Base-by-base conservation (phyloP, 2,329 filamentous ascomycete genomes). In the Aureobasidium sp. region DNA sequence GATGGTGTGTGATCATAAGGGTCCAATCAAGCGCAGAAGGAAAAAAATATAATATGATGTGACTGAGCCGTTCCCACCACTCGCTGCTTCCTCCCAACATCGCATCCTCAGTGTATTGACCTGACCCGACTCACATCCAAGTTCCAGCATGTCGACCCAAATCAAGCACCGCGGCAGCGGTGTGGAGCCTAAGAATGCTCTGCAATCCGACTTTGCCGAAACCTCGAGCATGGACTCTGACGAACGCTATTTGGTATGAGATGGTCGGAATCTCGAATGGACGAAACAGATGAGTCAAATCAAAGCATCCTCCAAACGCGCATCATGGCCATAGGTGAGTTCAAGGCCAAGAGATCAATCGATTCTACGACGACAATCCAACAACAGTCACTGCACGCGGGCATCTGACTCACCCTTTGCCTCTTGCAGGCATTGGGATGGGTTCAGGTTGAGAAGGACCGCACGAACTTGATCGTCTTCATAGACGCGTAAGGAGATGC, bases 401-500 rank as follows among this genome's bases (percentile, higher is more conserved):
- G 72, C 72, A 71, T 69, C 69, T 66, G 55, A 37, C 48, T 47
- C 44, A 48, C 53, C 15, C 52, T 27, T 44, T 62, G 59, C 41
- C 8, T 52, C 46, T 24, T 48, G 52, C 63, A 66, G 65, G 61
- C 46, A 37, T 46, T 57, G 63, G 64, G 64, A 66, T 64, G 63
- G 63, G 61, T 60, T 64, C 62, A 63, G 71, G 69, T 71, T 74
- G 72, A 74, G 72, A 74, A 71, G 65, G 70, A 63, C 73, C 72
- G 71, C 70, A 71, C 66, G 69, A 73, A 73, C 71, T 73, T 73
- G 71, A 72, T 69, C 69, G 70, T 72, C 72, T 70, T 73, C 69
- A 72, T 69, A 70, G 72, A 72, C 72, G 72, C 72, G 72, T 69
- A 73, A 72, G 72, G 71, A 74, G 72, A 70, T 73, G 72, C 71